Conservation (phyloP, 805 yeast species). For the Sugiyamaella smithiae region DNA sequence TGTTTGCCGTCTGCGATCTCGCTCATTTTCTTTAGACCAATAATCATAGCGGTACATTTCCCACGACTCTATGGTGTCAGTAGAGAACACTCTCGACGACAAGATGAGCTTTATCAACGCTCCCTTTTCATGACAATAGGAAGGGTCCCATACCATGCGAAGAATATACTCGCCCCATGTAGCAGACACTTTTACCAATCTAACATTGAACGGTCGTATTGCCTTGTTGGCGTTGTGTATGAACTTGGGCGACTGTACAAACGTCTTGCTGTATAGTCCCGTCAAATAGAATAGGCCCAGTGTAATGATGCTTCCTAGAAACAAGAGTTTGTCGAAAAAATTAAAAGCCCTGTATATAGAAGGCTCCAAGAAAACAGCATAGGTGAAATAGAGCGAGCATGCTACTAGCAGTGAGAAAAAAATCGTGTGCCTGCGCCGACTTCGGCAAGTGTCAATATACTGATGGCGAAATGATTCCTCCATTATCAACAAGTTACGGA, state of each 20-base stretch:
- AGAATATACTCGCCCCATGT: conserved; percentile 30
- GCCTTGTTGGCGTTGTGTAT: conserved; percentile 86
- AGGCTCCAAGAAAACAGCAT: conserved; percentile 31
- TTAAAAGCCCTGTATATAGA: conserved; percentile 38
- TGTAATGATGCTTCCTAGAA: conserved; percentile 62
- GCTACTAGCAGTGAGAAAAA: conserved; percentile 39
- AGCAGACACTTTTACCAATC: conserved; percentile 47
- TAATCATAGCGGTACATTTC: conserved; percentile 89
- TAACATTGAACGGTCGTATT: conserved; percentile 72
- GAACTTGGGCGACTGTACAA: conserved; percentile 76
- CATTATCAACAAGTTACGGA: conserved; percentile 73
- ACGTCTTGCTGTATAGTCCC: conserved; percentile 86
- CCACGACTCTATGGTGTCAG: conserved; percentile 90
- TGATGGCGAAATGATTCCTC: conserved; percentile 87
- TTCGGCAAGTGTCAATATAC: conserved; percentile 62
- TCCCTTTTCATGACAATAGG: conserved; percentile 40
- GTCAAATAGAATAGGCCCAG: conserved; percentile 74
- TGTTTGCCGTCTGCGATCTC: conserved; percentile 5
- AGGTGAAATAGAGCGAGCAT: conserved; percentile 32
- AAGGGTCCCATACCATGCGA: conserved; percentile 29
- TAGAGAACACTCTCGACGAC: conserved; percentile 75
- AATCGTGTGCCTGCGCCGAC: conserved; percentile 60
- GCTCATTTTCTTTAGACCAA: conserved; percentile 75
- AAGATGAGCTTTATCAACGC: conserved; percentile 79
- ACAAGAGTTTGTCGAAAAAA: conserved; percentile 41